Evolutionary conservation across 169 alveolate species (phyloP), one percentile per base, ranked within the genome.

Genomic region (Blepharisma undulans): DNA sequence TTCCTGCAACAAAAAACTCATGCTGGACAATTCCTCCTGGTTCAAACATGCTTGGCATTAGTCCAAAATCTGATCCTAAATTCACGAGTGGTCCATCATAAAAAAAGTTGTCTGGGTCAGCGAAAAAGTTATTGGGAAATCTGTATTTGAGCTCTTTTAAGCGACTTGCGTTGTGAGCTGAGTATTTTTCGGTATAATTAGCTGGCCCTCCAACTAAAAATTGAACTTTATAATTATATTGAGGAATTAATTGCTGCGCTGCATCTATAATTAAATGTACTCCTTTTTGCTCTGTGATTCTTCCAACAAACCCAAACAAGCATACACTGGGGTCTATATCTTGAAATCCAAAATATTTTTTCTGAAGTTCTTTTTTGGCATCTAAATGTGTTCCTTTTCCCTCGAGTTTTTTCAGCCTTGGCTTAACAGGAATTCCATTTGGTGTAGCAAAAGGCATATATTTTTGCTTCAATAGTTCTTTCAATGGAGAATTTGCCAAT

Each of bases 11-110:
- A 85, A 98, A 98, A 95, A 98, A 98, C 90, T 98, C 99, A 90
- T 98, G 99, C 94, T 98, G 96, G 0, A 98, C 99, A 74, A 98
- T 98, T 79, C 99, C 99, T 34, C 99, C 99, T 10, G 99, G 99
- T 93, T 98, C 99, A 92, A 98, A 98, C 66, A 93, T 78, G 2
- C 98, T 94, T 79, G 99, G 99, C 99, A 98, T 98, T 66, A 98
- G 92, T 27, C 98, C 99, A 77, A 94, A 97, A 88, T 98, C 99
- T 71, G 98, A 95, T 10, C 99, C 99, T 36, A 95, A 88, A 86
- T 97, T 97, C 19, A 97, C 96, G 34, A 95, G 80, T 27, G 99
- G 97, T 14, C 98, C 99, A 90, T 97, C 98, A 25, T 95, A 93
- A 90, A 98, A 98, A 94, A 98, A 98, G 76, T 96, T 96, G 88